Conservation (phyloP, 352 stramenopile species). For the Globisporangium nagaii region DNA sequence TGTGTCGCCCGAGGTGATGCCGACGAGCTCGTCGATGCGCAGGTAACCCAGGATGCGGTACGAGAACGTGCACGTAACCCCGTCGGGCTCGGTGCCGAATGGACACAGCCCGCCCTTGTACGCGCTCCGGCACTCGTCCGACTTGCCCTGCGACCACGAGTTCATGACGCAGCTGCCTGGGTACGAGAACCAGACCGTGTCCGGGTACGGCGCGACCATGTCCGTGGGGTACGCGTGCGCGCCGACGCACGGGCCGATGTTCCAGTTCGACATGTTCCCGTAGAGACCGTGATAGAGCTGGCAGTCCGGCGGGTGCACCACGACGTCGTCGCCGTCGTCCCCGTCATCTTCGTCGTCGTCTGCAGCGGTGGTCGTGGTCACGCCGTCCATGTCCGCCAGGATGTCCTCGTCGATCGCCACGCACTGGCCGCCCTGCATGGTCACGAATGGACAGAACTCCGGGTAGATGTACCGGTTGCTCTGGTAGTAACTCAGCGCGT, state of each 20-base stretch:
- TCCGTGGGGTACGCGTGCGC: conserved; percentile 48
- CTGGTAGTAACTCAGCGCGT: conserved; percentile 60
- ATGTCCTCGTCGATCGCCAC: conserved; percentile 21
- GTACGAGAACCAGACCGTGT: conserved; percentile 77
- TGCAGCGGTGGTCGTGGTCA: background rate
- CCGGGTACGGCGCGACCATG: conserved; percentile 49
- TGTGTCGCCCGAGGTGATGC: conserved; percentile 39
- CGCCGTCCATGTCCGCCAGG: background rate
- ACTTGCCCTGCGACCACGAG: conserved; percentile 43
- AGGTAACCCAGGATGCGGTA: conserved; percentile 65
- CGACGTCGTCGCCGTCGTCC: conserved; percentile 4
- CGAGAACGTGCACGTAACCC: conserved; percentile 63
- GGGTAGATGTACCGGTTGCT: conserved; percentile 49
- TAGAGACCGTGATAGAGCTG: conserved; percentile 61
- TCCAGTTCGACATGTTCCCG: conserved; percentile 23
- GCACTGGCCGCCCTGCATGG: conserved; percentile 54
- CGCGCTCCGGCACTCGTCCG: conserved; percentile 23
- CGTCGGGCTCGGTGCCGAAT: conserved; percentile 48
- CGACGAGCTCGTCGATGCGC: conserved; percentile 60
- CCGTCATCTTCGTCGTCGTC: conserved; percentile 16
- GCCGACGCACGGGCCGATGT: conserved; percentile 57
- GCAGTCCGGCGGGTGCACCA: conserved; percentile 29
- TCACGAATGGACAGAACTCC: conserved; percentile 67
- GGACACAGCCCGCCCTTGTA: conserved; percentile 47
- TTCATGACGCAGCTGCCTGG: conserved; percentile 52